Evolutionary conservation across 352 stramenopile genomes (phyloP), one percentile per base, ranked within the genome.

Genomic region (Globisporangium parvum): DNA sequence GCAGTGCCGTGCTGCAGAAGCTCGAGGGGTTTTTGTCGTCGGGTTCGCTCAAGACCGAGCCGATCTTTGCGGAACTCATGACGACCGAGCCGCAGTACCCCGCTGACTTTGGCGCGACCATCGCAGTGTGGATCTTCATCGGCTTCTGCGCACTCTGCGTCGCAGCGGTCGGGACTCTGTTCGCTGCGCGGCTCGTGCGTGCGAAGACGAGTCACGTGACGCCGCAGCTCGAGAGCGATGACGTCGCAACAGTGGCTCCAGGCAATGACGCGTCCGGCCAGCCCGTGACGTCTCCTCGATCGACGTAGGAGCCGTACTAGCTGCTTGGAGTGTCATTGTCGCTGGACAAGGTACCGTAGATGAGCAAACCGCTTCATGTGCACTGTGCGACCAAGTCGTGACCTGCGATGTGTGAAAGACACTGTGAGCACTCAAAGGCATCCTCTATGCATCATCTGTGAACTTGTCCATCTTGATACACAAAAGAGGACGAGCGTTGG

Each of bases 81-180:
- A 71, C 60, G 2, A 46, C 47, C 3, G 67, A 73, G 49, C 60
- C 56, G 4, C 71, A 81, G 53, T 79, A 79, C 55, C 63, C 68
- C 1, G 37, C 63, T 24, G 75, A 56, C 55, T 50, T 78, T 18
- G 70, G 64, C 18, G 60, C 75, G 44, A 82, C 63, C 31, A 47
- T 87, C n/a, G 70, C 66, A 6, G 67, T 90, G 47, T 90, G 77
- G 73, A 55, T 81, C 31, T 90, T 85, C 47, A 63, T 90, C 8
- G 67, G 70, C 20, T 75, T 87, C 53, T 85, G 77, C 31, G 58
- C 48, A 1, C 59, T 60, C n/a, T 71, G 71, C 24, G 44, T 80
- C 15, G 61, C 45, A 11, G 62, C 58, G 21, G 63, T 66, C 21
- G 65, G 39, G 2, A 35, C 21, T 26, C 54, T 87, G 26, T 77